Evolutionary conservation across 2,329 filamentous ascomycete species (phyloP).

Genomic region (Cryphonectria radicalis): DNA sequence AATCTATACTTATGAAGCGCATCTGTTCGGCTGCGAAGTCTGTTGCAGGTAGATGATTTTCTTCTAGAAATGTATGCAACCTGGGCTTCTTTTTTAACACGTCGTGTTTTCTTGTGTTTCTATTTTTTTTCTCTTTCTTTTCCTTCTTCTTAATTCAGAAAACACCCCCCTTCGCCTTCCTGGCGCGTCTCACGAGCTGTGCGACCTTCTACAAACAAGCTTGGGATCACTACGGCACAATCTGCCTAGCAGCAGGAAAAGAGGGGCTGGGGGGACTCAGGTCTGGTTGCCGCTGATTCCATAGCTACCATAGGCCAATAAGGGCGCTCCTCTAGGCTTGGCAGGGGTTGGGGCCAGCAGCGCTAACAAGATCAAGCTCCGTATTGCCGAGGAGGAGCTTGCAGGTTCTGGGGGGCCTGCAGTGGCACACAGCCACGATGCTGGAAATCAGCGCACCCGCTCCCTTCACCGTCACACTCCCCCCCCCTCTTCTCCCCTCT

Average conservation of each 20-base stretch:
- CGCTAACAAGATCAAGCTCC: slow-evolving; percentile 10
- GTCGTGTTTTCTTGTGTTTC: not conserved
- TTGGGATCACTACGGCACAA: not conserved
- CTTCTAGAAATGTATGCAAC: not conserved
- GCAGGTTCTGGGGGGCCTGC: slow-evolving; percentile 1
- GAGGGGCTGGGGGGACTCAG: slow-evolving; percentile 6
- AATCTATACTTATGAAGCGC: not conserved
- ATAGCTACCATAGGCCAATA: slow-evolving; percentile 10
- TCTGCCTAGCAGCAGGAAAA: slow-evolving; percentile 6
- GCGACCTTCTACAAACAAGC: slow-evolving; percentile 2
- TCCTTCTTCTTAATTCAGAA: not conserved
- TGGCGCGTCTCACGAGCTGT: not conserved
- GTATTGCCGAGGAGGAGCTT: slow-evolving; percentile 10
- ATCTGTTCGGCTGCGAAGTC: not conserved
- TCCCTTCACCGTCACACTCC: not conserved
- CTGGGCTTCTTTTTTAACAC: not conserved
- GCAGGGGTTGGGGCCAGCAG: slow-evolving; percentile 10
- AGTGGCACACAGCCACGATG: slow-evolving; percentile 5
- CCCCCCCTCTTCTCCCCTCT: not conserved
- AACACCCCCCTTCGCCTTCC: not conserved
- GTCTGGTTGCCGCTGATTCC: not conserved
- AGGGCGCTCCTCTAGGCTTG: not conserved
- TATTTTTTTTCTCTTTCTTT: not conserved
- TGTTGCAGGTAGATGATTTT: not conserved
- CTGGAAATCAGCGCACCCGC: not conserved